Percentiles rank a stretch among this genome's conserved stretches.
Conservation (phyloP, 352 stramenopile species). For the Phytopythium vexans region DNA sequence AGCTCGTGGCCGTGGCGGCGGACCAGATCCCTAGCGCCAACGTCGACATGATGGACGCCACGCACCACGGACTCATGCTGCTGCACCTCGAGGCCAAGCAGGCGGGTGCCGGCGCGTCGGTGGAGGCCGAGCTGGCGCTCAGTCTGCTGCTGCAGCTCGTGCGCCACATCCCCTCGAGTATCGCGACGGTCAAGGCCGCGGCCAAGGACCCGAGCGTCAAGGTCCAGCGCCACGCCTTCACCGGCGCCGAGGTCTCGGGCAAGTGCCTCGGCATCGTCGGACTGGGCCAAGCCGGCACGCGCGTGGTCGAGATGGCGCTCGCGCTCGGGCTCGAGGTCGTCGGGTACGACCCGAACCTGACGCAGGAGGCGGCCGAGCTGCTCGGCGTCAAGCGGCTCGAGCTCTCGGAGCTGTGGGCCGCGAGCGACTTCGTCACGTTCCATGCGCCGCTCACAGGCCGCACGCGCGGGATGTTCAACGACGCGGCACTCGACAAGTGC, state of each 20-base stretch:
- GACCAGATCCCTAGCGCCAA: constrained; percentile 54
- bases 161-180: constrained; percentile 51
- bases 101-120: constrained; percentile 63
- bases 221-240: constrained; percentile 48
- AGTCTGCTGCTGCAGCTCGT: constrained; percentile 64
- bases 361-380: constrained; percentile 52
- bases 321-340: constrained; percentile 67
- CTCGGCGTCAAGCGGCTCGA: constrained; percentile 64
- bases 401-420: constrained; percentile 60
- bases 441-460: constrained; percentile 94
- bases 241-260: constrained; percentile 50
- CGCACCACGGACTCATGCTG: constrained; percentile 68
- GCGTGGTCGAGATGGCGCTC: constrained; percentile 70
- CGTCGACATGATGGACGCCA: constrained; percentile 75
- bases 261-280: constrained; percentile 74
- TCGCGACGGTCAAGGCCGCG: constrained; percentile 29
- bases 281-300: constrained; percentile 66
- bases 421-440: constrained; percentile 92
- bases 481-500: constrained; percentile 78
- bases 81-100: constrained; percentile 78
- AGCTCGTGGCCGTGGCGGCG: constrained; percentile 54
- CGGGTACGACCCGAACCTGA: constrained; percentile 75
- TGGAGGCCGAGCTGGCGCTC: constrained; percentile 69
- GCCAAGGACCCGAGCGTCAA: neutral
- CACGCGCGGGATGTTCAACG: constrained; percentile 88